phyloP scores from a whole-genome alignment of 1,284 basidiomycete genomes.

The Coniferiporia sulphurascens region DNA sequence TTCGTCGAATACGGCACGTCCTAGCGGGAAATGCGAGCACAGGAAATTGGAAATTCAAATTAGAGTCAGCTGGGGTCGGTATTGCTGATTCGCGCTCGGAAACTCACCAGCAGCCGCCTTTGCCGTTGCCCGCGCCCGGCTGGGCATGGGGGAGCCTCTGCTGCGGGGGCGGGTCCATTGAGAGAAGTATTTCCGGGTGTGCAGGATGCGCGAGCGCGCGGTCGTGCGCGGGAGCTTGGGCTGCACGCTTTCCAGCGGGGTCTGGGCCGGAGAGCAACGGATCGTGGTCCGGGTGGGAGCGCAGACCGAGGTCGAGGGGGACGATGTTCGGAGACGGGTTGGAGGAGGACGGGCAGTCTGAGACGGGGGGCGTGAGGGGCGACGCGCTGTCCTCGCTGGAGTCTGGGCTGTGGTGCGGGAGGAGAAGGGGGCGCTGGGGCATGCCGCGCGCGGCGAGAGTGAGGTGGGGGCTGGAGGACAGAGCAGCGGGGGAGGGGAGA shows the following conservation, averaged over 20 bases:
- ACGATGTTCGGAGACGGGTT: neutral
- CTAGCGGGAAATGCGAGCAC: constrained; percentile 36
- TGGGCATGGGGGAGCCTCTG: constrained; percentile 41
- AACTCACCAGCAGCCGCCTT: constrained; percentile 72
- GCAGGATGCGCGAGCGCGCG: too few species aligned
- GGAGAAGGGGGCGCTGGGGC: neutral
- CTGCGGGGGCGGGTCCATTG: neutral
- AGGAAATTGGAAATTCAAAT: neutral
- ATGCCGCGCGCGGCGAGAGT: constrained; percentile 3
- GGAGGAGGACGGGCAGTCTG: neutral
- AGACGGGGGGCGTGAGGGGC: constrained; percentile 4
- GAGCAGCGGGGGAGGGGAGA: constrained; percentile 19
- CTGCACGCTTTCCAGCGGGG: neutral
- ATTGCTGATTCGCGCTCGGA: neutral
- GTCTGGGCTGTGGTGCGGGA: neutral
- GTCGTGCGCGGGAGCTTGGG: neutral
- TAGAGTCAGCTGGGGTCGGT: too few species aligned
- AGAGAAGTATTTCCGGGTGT: too few species aligned
- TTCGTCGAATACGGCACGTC: constrained; percentile 76
- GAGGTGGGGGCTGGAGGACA: constrained; percentile 6
- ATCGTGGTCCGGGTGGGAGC: neutral
- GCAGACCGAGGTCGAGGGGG: neutral
- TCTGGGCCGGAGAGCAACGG: neutral
- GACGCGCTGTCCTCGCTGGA: constrained; percentile 6
- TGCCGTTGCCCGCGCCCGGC: constrained; percentile 50